These are phyloP conservation scores for Trichoderma virens DNA, from an alignment of 495 filamentous ascomycete species.

Conservation along the genomic window DNA sequence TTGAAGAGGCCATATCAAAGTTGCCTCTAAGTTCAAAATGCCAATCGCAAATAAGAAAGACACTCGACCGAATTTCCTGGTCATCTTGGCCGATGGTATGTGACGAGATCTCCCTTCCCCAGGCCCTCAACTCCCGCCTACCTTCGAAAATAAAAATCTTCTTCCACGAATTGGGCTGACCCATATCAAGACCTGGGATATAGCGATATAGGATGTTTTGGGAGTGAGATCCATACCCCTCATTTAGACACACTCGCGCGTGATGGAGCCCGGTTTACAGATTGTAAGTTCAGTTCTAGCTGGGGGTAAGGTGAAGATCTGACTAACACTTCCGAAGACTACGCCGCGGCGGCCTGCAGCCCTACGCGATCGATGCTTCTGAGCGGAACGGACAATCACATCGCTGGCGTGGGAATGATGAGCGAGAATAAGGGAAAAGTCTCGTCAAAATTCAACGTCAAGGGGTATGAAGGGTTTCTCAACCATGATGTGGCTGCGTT, in stretches of 20 bases:
- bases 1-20: too few species aligned
- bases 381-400: neutral
- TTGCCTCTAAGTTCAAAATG: too few species aligned
- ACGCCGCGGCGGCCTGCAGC: neutral
- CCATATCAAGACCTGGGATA: neutral
- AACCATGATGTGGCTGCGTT: neutral
- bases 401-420: neutral
- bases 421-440: neutral
- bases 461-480: neutral
- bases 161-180: too few species aligned
- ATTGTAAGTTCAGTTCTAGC: too few species aligned
- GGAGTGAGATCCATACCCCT: neutral
- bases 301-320: too few species aligned
- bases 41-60: too few species aligned
- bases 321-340: too few species aligned
- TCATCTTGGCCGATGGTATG: neutral
- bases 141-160: too few species aligned
- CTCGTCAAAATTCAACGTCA: too few species aligned
- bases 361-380: neutral
- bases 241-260: neutral
- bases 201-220: neutral
- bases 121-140: too few species aligned
- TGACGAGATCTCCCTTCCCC: too few species aligned
- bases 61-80: neutral
- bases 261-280: too few species aligned